Evolutionary conservation across 495 filamentous ascomycete species (phyloP).

Genomic region (Hypoxylon intermedium): DNA sequence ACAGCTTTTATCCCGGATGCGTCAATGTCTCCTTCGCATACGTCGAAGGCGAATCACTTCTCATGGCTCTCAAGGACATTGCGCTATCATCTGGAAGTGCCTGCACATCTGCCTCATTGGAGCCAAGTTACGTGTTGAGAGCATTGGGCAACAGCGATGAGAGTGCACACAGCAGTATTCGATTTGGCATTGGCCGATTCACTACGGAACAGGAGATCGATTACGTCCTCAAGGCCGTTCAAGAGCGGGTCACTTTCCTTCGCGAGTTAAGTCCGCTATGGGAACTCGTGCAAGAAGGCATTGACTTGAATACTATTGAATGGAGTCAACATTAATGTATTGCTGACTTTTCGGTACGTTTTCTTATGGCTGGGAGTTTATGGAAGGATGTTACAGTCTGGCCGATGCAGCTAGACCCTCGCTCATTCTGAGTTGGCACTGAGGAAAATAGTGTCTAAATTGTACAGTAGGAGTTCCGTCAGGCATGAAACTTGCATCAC

Average conservation of each 20-base stretch:
- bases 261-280: slow-evolving; percentile 95
- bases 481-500: slow-evolving; percentile 8
- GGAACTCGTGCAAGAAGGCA: slow-evolving; percentile 97
- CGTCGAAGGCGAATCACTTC: slow-evolving; percentile 94
- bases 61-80: slow-evolving; percentile 99
- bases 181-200: slow-evolving; percentile 96
- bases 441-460: background rate
- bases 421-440: slow-evolving; percentile 2
- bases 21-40: slow-evolving; percentile 99
- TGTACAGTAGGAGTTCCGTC: slow-evolving; percentile 31
- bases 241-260: slow-evolving; percentile 86
- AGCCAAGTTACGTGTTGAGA: slow-evolving; percentile 93
- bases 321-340: slow-evolving; percentile 86
- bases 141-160: slow-evolving; percentile 95
- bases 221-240: slow-evolving; percentile 94
- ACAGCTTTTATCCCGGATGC: slow-evolving; percentile 90
- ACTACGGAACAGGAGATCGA: slow-evolving; percentile 95
- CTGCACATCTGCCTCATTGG: slow-evolving; percentile 94
- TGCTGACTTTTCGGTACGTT: background rate
- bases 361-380: background rate
- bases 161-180: slow-evolving; percentile 95
- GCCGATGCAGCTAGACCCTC: background rate
- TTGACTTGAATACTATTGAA: slow-evolving; percentile 94
- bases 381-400: slow-evolving; percentile 4
- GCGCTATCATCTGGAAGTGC: slow-evolving; percentile 95